Percentiles rank a stretch among this genome's conserved stretches.
These are phyloP conservation scores for Coccomyxa subellipsoidea DNA, from an alignment of 163 green algal species.

Conservation along the genomic window DNA sequence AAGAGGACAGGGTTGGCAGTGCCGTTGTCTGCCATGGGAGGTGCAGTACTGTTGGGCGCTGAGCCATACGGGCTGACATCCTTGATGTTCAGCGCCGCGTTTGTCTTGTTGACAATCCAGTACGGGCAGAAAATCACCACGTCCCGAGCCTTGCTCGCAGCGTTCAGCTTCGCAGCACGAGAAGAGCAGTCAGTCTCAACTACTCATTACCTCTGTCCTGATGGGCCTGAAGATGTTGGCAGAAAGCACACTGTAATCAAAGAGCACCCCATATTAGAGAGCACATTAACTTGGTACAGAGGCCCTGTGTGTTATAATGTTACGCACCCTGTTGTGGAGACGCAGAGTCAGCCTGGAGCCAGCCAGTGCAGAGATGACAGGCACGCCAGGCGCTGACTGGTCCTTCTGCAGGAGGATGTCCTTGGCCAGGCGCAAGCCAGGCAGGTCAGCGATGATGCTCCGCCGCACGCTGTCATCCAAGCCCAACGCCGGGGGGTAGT, in stretches of 20 bases:
- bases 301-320: neutral
- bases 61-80: neutral
- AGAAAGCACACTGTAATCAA: neutral
- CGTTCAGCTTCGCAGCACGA: slow-evolving; percentile 27
- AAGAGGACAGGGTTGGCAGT: slow-evolving; percentile 26
- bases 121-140: slow-evolving; percentile 40
- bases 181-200: neutral
- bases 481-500: slow-evolving; percentile 16
- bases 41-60: slow-evolving; percentile 4
- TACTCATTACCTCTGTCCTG: neutral
- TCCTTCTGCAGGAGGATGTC: slow-evolving; percentile 19
- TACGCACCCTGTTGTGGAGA: slow-evolving; percentile 25
- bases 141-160: slow-evolving; percentile 21
- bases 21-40: neutral
- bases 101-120: slow-evolving; percentile 53
- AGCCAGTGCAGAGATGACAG: neutral
- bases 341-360: slow-evolving; percentile 17
- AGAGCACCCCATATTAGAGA: neutral
- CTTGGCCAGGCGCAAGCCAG: slow-evolving; percentile 17
- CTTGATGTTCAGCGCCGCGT: slow-evolving; percentile 22
- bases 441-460: slow-evolving; percentile 11
- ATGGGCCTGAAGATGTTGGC: too few species aligned
- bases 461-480: slow-evolving; percentile 11
- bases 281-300: neutral
- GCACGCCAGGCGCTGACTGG: neutral